Evolutionary conservation across 148 eudicot genomes (phyloP), one percentile per base, ranked within the genome.

Genomic region (Linanthus parryae): DNA sequence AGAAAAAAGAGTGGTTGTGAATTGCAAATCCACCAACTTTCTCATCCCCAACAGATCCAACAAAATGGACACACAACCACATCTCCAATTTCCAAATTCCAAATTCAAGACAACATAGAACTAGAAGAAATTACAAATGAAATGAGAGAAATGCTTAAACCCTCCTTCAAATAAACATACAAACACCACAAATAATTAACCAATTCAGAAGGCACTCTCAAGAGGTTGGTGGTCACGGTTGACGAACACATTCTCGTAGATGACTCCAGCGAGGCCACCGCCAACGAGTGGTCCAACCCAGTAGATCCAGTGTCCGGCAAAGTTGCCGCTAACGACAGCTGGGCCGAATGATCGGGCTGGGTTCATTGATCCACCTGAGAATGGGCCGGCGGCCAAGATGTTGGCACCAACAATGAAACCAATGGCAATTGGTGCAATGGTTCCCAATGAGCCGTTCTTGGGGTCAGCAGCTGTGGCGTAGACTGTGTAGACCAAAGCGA

Each of bases 351-450:
- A 84, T 0, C 94, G 72, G 49, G 94, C 94, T 2, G 94, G 96
- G 82, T 88, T 88, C 96, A 84, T 88, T 2, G 96, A 88, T 31
- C 94, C 96, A 19, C 96, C 94, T 1, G 86, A 81, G 66, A 88
- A 88, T 11, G 96, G 84, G 25, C 94, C 94, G 3, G 89, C 94
- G 2, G 84, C 89, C 59, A 84, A 70, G 34, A 84, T 88, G 60
- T 88, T 88, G 66, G 96, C 94, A 0, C 96, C 94, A 15, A 88
- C 96, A 54, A 88, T 70, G 77, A 84, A 73, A 7, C 94, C 89
- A 51, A 88, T 88, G 27, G 96, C 96, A 33, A 88, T 67, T 9
- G 96, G 96, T 0, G 92, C 96, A 64, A 86, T 73, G 16, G 57
- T 80, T 26, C 95, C 95, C 53, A 83, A 12, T 23, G 82, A 43